These are phyloP conservation scores for Artemisia argyi DNA, from an alignment of 129 eudicot genomes.

Conservation along the genomic window DNA sequence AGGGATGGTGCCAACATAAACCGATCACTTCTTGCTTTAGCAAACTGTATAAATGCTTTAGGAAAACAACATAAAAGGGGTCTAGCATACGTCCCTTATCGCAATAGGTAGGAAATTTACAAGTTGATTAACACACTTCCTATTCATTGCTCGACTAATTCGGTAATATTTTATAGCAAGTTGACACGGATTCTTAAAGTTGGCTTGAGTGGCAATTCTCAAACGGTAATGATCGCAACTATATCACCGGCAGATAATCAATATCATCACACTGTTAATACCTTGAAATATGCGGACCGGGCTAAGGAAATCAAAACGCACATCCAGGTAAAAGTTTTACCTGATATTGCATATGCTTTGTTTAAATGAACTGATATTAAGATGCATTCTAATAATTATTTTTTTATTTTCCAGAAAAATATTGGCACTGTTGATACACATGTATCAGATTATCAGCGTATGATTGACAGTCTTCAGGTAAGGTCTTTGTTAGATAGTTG, in stretches of 20 bases:
- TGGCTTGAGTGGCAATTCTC: slow-evolving; percentile 96
- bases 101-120: slow-evolving; percentile 61
- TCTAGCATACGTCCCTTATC: slow-evolving; percentile 95
- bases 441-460: slow-evolving; percentile 91
- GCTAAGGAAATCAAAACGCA: slow-evolving; percentile 97
- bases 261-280: slow-evolving; percentile 89
- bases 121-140: slow-evolving; percentile 22
- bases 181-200: slow-evolving; percentile 95
- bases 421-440: slow-evolving; percentile 78
- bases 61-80: slow-evolving; percentile 97
- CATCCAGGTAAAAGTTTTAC: slow-evolving; percentile 61
- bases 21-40: slow-evolving; percentile 92
- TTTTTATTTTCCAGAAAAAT: slow-evolving; percentile 59
- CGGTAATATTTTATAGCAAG: slow-evolving; percentile 53
- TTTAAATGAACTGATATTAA: not conserved
- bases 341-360: not conserved
- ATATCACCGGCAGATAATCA: slow-evolving; percentile 86
- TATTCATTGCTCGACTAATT: slow-evolving; percentile 27
- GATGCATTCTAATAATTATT: not conserved
- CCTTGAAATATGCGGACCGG: slow-evolving; percentile 91
- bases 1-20: slow-evolving; percentile 97
- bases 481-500: slow-evolving; percentile 20
- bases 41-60: slow-evolving; percentile 94
- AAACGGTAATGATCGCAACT: slow-evolving; percentile 92
- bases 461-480: slow-evolving; percentile 95